phyloP scores from a whole-genome alignment of 1,284 basidiomycete species.

The Pascua guehoae region DNA sequence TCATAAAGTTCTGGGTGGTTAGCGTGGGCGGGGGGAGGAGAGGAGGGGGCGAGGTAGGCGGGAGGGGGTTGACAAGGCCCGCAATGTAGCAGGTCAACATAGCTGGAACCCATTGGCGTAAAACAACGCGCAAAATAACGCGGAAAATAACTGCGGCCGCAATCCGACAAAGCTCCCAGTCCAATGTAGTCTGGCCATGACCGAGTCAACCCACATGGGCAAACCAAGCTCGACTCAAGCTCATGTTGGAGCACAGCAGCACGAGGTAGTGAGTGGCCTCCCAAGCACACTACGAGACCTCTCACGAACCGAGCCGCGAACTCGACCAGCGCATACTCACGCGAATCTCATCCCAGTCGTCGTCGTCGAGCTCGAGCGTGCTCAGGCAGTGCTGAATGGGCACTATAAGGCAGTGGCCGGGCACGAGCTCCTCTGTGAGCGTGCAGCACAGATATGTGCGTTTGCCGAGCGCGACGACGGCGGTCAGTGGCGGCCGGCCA shows the following conservation, averaged over 20 bases:
- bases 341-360: constrained; percentile 93
- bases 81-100: too few relatives aligned
- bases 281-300: too few relatives aligned
- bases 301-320: background rate
- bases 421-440: constrained; percentile 74
- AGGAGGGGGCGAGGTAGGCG: constrained; percentile 10
- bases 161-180: too few relatives aligned
- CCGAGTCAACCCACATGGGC: too few relatives aligned
- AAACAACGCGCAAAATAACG: too few relatives aligned
- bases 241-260: too few relatives aligned
- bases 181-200: too few relatives aligned
- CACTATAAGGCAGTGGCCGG: constrained; percentile 89
- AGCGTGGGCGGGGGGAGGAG: background rate
- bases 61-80: too few relatives aligned
- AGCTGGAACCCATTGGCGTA: too few relatives aligned
- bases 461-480: constrained; percentile 85
- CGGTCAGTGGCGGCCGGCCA: constrained; percentile 65
- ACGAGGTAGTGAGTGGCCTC: too few relatives aligned
- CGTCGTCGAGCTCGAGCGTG: constrained; percentile 91
- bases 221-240: too few relatives aligned
- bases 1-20: constrained; percentile 86
- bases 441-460: constrained; percentile 86
- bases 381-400: constrained; percentile 91
- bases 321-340: constrained; percentile 52
- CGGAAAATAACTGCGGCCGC: too few relatives aligned